Percentiles rank a stretch among this genome's conserved stretches.
Conservation (phyloP, 352 stramenopile species). For the Pythium volutum region DNA sequence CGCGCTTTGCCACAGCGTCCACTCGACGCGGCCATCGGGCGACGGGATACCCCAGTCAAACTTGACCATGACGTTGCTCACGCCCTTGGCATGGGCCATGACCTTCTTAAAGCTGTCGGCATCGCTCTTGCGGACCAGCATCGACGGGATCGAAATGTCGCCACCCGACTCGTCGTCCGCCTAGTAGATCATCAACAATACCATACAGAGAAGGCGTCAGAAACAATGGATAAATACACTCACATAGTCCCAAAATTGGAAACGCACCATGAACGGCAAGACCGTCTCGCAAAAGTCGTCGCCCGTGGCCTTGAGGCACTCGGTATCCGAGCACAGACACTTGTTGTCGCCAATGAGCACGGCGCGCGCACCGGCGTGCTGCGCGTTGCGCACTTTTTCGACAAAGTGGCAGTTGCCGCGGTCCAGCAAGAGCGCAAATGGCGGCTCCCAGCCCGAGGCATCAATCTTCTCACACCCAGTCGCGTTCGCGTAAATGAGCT, state of each 20-base stretch:
- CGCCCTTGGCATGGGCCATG: constrained; percentile 73
- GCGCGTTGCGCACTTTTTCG: constrained; percentile 91
- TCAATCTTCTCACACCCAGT: constrained; percentile 80
- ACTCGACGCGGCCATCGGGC: constrained; percentile 95
- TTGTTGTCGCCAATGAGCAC: constrained; percentile 97
- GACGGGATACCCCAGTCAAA: constrained; percentile 94
- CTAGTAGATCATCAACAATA: constrained; percentile 36
- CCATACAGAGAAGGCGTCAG: not conserved
- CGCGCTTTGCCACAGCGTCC: constrained; percentile 95
- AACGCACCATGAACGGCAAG: constrained; percentile 73
- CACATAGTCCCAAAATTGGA: too few relatives aligned
- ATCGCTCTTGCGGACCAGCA: constrained; percentile 95
- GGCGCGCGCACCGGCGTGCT: constrained; percentile 90
- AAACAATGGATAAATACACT: too few relatives aligned
- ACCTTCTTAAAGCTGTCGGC: constrained; percentile 91
- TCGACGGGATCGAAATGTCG: constrained; percentile 96
- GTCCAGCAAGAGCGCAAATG: constrained; percentile 96
- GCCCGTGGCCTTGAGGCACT: constrained; percentile 65
- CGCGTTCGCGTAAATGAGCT: constrained; percentile 88
- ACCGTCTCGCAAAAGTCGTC: constrained; percentile 87
- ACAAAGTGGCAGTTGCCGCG: constrained; percentile 96
- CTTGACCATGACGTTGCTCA: constrained; percentile 93
- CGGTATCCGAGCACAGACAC: constrained; percentile 91
- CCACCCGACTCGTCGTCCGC: constrained; percentile 95
- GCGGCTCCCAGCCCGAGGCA: constrained; percentile 79